Conservation (phyloP, 768 basidiomycete species). For the Russula compacta region DNA sequence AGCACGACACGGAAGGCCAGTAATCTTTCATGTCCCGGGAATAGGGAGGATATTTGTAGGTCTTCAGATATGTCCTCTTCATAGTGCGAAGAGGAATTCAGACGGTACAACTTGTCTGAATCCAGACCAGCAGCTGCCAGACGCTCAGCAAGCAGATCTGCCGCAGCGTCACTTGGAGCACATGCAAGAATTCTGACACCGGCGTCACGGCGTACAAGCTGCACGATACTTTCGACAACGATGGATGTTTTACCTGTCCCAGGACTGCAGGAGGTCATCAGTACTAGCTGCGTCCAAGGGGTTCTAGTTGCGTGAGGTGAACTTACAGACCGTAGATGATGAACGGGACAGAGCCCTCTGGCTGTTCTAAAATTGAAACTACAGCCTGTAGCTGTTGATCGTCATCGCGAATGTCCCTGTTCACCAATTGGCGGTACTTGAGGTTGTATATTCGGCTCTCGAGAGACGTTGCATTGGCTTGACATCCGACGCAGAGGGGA, state of each 20-base stretch:
- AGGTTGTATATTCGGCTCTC: slow-evolving; percentile 1
- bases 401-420: slow-evolving; percentile 40
- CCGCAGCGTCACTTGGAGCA: slow-evolving; percentile 30
- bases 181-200: slow-evolving; percentile 27
- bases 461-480: slow-evolving; percentile 13
- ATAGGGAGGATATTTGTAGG: slow-evolving; percentile 29
- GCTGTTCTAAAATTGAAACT: slow-evolving; percentile 34
- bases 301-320: too few species aligned
- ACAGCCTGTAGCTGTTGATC: slow-evolving; percentile 39
- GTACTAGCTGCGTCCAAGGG: background rate
- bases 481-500: slow-evolving; percentile 34
- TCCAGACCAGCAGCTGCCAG: slow-evolving; percentile 18
- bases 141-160: slow-evolving; percentile 27
- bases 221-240: slow-evolving; percentile 30
- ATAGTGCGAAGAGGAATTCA: slow-evolving; percentile 40
- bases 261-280: slow-evolving; percentile 24
- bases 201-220: slow-evolving; percentile 24
- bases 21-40: slow-evolving; percentile 31
- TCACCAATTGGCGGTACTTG: slow-evolving; percentile 25
- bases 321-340: slow-evolving; percentile 55
- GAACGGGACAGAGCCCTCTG: slow-evolving; percentile 44
- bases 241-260: slow-evolving; percentile 35
- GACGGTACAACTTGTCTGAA: slow-evolving; percentile 37
- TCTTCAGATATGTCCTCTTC: slow-evolving; percentile 28
- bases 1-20: slow-evolving; percentile 42